Evolutionary conservation across 2,329 filamentous ascomycete genomes (phyloP), one percentile per base, ranked within the genome.

Genomic region (Hortaea sp.): DNA sequence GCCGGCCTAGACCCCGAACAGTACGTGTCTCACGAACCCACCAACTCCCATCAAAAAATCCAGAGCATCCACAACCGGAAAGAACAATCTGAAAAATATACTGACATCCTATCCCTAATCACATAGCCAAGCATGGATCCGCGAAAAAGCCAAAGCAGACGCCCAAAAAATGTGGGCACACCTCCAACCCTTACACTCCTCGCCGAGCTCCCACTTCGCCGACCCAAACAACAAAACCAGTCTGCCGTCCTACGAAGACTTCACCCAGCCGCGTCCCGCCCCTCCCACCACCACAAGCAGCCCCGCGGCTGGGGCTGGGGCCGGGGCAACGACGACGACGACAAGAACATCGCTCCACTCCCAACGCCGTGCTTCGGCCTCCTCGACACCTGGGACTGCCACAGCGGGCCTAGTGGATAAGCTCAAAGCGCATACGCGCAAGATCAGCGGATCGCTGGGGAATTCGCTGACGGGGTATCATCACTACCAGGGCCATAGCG

Each of bases 331-430:
- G 13, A 20, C 20, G 20, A 20, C 20, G 20, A 20, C 20, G 20
- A 20, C 20, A 20, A 20, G 20, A 20, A 20, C 73, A 59, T 73
- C 79, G 45, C 70, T 65, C 39, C 71, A 68, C 44, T 72, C 66
- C 7, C 48, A 49, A 2, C 59, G 49, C 9, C 66, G 66, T 5
- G 61, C 58, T 13, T 61, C 57, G 3, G 62, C 60, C 1, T 67
- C 56, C 1, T 20, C 20, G 20, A 20, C 20, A 20, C 20, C 20
- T 20, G 20, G 20, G 2, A 20, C 20, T 20, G 20, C 20, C 20
- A 20, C 20, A 20, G 20, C 20, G 20, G 20, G 20, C 20, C 35
- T 29, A 29, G 37, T 48, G 34, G 48, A 54, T 9, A 44, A 48
- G 7, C 44, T 55, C 10, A 42, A 46, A 11, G 44, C 42, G 5